Percentiles rank a stretch among this genome's conserved stretches.
Evolutionary conservation across 2,329 filamentous ascomycete species (phyloP).

Genomic region (Cytospora schulzeri): DNA sequence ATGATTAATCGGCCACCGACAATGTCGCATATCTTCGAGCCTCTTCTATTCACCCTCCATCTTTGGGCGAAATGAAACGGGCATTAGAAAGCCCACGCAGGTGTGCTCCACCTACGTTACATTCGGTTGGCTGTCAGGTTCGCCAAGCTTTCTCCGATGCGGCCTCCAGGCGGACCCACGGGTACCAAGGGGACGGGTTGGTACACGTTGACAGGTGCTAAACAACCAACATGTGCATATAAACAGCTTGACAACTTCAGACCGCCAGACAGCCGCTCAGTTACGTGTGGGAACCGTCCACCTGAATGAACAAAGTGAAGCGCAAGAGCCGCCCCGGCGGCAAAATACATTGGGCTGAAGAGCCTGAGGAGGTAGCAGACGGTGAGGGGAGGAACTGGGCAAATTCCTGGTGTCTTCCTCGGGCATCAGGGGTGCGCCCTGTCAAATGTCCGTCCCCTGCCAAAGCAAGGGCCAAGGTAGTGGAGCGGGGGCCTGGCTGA

Average conservation of each 20-base stretch:
- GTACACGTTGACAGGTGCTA: neutral
- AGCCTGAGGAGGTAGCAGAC: conserved; percentile 13
- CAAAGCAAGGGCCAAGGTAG: conserved; percentile 11
- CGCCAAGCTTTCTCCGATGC: conserved; percentile 20
- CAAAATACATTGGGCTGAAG: conserved; percentile 11
- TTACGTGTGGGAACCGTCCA: neutral
- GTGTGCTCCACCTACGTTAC: neutral
- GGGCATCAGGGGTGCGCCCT: conserved; percentile 12
- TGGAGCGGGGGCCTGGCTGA: neutral
- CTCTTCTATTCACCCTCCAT: neutral
- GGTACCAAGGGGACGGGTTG: conserved; percentile 16
- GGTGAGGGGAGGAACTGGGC: conserved; percentile 10
- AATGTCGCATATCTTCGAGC: neutral
- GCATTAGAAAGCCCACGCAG: neutral
- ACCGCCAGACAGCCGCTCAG: neutral
- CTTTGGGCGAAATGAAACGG: neutral
- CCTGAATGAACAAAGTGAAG: neutral
- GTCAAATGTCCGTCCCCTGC: conserved; percentile 5
- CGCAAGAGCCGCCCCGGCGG: neutral
- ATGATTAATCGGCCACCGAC: neutral
- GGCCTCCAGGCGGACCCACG: conserved; percentile 16
- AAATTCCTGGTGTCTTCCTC: conserved; percentile 6
- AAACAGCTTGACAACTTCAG: no score
- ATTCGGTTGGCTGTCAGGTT: conserved; percentile 6
- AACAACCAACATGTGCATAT: conserved; percentile 7